Evolutionary conservation across 2,329 filamentous ascomycete species (phyloP).

Genomic region (Penicillium aurantiogriseum): DNA sequence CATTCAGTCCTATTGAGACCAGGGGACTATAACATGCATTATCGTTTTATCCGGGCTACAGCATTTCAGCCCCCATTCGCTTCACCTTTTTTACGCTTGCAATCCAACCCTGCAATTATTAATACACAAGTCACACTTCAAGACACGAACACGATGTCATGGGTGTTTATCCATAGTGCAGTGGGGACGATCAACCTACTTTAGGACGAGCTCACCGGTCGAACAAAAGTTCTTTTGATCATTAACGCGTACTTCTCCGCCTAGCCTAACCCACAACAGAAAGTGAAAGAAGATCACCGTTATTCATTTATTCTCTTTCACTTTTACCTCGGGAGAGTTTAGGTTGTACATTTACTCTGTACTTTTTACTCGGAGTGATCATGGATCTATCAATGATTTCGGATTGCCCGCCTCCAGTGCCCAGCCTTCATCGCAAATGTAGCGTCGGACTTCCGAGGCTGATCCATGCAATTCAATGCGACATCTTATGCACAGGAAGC

Average conservation of each 20-base stretch:
- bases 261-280: conserved; percentile 1
- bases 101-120: background rate
- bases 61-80: background rate
- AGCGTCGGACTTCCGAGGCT: conserved; percentile 7
- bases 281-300: background rate
- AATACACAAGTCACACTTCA: background rate
- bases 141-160: background rate
- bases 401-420: background rate
- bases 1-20: background rate
- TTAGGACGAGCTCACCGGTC: background rate
- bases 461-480: background rate
- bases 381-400: background rate
- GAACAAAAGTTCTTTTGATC: background rate
- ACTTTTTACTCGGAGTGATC: background rate
- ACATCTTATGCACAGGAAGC: background rate
- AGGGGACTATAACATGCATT: background rate
- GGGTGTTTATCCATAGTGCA: background rate
- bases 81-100: background rate
- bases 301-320: background rate
- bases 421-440: background rate
- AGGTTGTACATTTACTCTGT: background rate
- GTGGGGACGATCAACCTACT: background rate
- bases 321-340: background rate
- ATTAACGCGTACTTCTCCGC: background rate
- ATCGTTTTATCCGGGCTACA: background rate